Base-by-base conservation (phyloP, 768 basidiomycete genomes). In the Serendipita vermifera region DNA sequence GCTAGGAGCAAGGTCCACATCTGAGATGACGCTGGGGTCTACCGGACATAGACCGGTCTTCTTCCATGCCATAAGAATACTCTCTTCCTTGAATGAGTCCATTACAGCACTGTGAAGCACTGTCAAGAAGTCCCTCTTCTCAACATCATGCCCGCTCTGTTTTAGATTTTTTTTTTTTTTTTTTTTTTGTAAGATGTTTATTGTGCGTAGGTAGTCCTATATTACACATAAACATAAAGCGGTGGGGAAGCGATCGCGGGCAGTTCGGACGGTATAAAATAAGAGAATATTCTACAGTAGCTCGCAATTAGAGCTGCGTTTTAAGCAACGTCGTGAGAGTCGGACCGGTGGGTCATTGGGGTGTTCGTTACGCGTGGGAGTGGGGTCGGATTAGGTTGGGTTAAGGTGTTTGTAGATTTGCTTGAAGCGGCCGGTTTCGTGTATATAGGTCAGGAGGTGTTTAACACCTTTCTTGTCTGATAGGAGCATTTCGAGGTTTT, bases 91-190 rank as follows among this genome's bases (percentile, higher is more conserved):
- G n/a, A n/a, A n/a, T n/a, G n/a, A n/a, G n/a, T n/a, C n/a, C n/a
- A n/a, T n/a, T n/a, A n/a, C n/a, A n/a, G n/a, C n/a, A n/a, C n/a
- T n/a, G n/a, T n/a, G n/a, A n/a, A n/a, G n/a, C n/a, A n/a, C n/a
- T n/a, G n/a, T n/a, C n/a, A n/a, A n/a, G n/a, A n/a, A n/a, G n/a
- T n/a, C n/a, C n/a, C n/a, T n/a, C n/a, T n/a, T n/a, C n/a, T n/a
- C n/a, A n/a, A n/a, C n/a, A n/a, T n/a, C n/a, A n/a, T n/a, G n/a
- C n/a, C n/a, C n/a, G n/a, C n/a, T n/a, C n/a, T n/a, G n/a, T n/a
- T n/a, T n/a, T n/a, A n/a, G n/a, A n/a, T 38, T 38, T 41, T 41
- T 41, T 41, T 41, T 41, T 41, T 41, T 41, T 41, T 41, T 41
- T 41, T 41, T 41, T 41, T 41, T 41, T 41, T 41, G 39, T 41